Base-by-base conservation (phyloP, 2,329 filamentous ascomycete genomes). In the Colletotrichum simmondsii region DNA sequence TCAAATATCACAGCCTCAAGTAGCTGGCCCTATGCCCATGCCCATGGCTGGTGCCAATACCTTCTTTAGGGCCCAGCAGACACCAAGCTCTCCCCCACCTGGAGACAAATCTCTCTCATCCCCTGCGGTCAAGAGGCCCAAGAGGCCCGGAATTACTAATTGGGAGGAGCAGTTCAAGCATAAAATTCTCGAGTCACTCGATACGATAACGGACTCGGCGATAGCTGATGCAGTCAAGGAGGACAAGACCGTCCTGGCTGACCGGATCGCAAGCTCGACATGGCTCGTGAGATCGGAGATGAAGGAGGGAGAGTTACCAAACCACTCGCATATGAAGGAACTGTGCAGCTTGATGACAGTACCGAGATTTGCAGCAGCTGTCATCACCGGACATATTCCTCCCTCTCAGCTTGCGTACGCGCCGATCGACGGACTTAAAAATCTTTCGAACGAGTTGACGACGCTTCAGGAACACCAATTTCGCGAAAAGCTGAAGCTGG, bases 21-120 rank as follows among this genome's bases (percentile, higher is more conserved):
- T 49, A 22, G 32, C 49, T n/a, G 37, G 37, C 46, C 73, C 1
- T 19, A 42, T 42, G 37, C 81, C 81, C 10, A 74, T 80, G 70
- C 83, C 83, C 4, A 79, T 84, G 32, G 74, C 76, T 12, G 79
- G 83, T 52, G 76, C 82, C 22, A 81, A 84, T 60, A 84, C 83
- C 2, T 84, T 78, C 68, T 83, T 85, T 72, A 79, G 80, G 56
- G 54, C 74, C 7, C 66, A 65, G n/a, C 54, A 58, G 12, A 66
- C 32, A 61, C 46, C 10, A 75, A 59, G 2, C 4, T 37, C 61
- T 30, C 63, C 53, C 5, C 16, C 65, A 5, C 57, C 56, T 4
- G 52, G 28, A 12, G 6, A 19, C 1, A 61, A 68, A 16, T 2
- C 32, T 30, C 10, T 32, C 19, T 12, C 59, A n/a, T 37, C 62